Evolutionary conservation across 352 stramenopile species (phyloP).

Genomic region (Peronospora belbahrii): DNA sequence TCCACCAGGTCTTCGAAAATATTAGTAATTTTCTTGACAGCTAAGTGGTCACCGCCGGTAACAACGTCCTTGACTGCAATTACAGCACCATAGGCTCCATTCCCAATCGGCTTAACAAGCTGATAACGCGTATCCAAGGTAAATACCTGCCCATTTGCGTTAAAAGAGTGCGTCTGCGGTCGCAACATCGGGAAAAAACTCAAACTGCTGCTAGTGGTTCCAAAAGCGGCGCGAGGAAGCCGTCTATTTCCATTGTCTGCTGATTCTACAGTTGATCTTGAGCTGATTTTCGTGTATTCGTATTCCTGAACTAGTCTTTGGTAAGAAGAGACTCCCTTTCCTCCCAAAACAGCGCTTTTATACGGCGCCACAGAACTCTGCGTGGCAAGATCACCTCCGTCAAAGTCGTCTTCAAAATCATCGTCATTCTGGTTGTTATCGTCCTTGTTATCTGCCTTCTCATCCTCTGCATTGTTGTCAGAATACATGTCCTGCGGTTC

Average conservation of each 20-base stretch:
- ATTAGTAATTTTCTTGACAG: constrained; percentile 92
- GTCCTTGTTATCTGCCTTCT: constrained; percentile 18
- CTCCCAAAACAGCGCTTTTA: constrained; percentile 18
- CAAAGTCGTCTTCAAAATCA: constrained; percentile 18
- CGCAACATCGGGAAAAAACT: constrained; percentile 19
- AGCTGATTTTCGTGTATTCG: constrained; percentile 19
- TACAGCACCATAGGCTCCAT: constrained; percentile 86
- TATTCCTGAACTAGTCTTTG: constrained; percentile 5
- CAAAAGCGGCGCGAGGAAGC: constrained; percentile 20
- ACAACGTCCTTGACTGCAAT: constrained; percentile 76
- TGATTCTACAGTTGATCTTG: constrained; percentile 2
- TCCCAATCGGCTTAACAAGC: constrained; percentile 85
- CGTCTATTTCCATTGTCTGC: constrained; percentile 3
- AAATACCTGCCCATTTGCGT: constrained; percentile 73
- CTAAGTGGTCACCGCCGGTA: constrained; percentile 50
- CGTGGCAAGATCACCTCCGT: constrained; percentile 11
- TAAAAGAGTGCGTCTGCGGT: constrained; percentile 60
- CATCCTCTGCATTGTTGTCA: constrained; percentile 18
- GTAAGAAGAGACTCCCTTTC: constrained; percentile 9
- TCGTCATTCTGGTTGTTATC: constrained; percentile 24
- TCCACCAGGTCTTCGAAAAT: constrained; percentile 96
- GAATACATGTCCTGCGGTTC: constrained; percentile 3
- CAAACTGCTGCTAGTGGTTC: constrained; percentile 11
- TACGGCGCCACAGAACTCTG: constrained; percentile 23
- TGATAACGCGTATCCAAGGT: constrained; percentile 85